phyloP scores from a whole-genome alignment of 768 basidiomycete genomes.

The Kwoniella pini region DNA sequence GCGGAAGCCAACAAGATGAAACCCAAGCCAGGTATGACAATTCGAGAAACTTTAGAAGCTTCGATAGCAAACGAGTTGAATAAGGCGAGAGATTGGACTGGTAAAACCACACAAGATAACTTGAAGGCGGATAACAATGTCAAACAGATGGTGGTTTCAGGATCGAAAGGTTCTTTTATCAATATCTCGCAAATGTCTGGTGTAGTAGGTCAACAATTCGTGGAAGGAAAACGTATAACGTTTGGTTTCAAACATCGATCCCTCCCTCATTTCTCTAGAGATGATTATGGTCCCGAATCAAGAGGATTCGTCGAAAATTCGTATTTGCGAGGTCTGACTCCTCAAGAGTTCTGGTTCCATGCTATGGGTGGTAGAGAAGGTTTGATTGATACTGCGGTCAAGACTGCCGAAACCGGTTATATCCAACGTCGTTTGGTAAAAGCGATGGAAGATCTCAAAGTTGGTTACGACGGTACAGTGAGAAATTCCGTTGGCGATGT shows the following conservation, averaged over 20 bases:
- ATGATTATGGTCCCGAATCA: conserved; percentile 96
- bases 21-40: conserved; percentile 95
- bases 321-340: conserved; percentile 90
- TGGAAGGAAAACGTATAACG: conserved; percentile 96
- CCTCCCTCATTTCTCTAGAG: conserved; percentile 95
- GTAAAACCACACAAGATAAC: conserved; percentile 94
- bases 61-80: conserved; percentile 88
- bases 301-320: conserved; percentile 99
- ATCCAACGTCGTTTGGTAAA: conserved; percentile 98
- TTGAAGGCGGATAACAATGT: conserved; percentile 99
- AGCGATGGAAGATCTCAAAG: conserved; percentile 95
- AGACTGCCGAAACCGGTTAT: conserved; percentile 98
- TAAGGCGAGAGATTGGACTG: conserved; percentile 89
- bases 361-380: conserved; percentile 99
- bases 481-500: conserved; percentile 96
- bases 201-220: conserved; percentile 96
- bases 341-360: conserved; percentile 99
- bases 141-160: conserved; percentile 99
- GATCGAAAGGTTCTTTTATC: conserved; percentile 94
- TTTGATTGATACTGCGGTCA: conserved; percentile 98
- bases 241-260: conserved; percentile 97
- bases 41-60: conserved; percentile 97
- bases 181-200: conserved; percentile 99
- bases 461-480: conserved; percentile 96
- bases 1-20: conserved; percentile 85